A percentile compares a stretch with the other conserved stretches of the same genome.
Evolutionary conservation across 2,329 filamentous ascomycete species (phyloP).

Genomic region (Periconia sp.): DNA sequence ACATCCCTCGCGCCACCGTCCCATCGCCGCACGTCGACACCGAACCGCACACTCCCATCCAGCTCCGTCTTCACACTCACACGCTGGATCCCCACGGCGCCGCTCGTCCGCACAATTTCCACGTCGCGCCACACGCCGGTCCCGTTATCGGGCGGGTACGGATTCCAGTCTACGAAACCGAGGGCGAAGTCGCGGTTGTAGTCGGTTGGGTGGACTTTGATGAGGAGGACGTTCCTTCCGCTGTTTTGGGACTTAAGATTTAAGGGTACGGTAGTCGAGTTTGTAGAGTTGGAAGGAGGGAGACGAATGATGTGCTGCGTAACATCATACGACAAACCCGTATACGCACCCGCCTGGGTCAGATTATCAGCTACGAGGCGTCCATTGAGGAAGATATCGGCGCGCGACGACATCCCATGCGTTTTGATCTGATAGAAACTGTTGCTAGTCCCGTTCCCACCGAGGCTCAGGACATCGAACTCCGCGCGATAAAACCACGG

Average conservation of each 20-base stretch:
- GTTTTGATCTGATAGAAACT: slow-evolving; percentile 57
- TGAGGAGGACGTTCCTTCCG: slow-evolving; percentile 54
- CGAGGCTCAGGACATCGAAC: slow-evolving; percentile 21
- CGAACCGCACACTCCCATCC: slow-evolving; percentile 20
- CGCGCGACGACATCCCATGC: slow-evolving; percentile 62
- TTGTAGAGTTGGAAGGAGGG: too few relatives aligned
- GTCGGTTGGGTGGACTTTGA: slow-evolving; percentile 60
- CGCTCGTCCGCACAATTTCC: slow-evolving; percentile 57
- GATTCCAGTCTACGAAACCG: slow-evolving; percentile 66
- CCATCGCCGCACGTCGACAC: slow-evolving; percentile 25
- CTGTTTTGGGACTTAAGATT: too few relatives aligned
- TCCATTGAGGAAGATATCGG: slow-evolving; percentile 64
- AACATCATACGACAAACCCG: slow-evolving; percentile 58
- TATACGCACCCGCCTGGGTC: slow-evolving; percentile 59
- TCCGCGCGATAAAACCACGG: slow-evolving; percentile 61
- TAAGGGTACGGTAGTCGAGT: too few relatives aligned
- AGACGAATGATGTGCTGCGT: slow-evolving; percentile 39
- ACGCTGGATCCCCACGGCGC: slow-evolving; percentile 38
- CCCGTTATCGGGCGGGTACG: slow-evolving; percentile 63
- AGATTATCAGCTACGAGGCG: slow-evolving; percentile 52
- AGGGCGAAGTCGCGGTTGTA: slow-evolving; percentile 62
- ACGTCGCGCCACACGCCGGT: slow-evolving; percentile 65
- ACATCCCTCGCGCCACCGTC: slow-evolving; percentile 4
- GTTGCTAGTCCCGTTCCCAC: too few relatives aligned
- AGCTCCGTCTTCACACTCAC: slow-evolving; percentile 28